Evolutionary conservation across 1,284 basidiomycete genomes (phyloP).

Genomic region (Xerocomus amazonicus): DNA sequence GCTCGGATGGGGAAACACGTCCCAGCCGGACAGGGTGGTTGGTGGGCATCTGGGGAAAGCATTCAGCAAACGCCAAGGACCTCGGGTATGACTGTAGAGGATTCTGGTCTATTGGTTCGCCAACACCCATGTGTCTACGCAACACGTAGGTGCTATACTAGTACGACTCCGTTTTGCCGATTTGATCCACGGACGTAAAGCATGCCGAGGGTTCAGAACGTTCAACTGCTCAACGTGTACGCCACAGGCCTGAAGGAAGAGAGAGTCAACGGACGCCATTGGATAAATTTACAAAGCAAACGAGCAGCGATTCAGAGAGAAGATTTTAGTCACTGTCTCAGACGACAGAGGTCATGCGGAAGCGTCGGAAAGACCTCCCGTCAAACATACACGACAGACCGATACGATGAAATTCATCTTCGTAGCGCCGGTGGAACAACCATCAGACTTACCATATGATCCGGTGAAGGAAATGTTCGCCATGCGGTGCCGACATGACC

Average conservation of each 20-base stretch:
- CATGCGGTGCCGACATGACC: no score
- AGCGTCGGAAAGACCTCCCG: constrained; percentile 30
- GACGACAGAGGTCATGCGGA: constrained; percentile 22
- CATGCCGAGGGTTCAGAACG: neutral
- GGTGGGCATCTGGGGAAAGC: no score
- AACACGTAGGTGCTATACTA: neutral
- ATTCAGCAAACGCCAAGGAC: no score
- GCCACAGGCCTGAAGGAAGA: constrained; percentile 1
- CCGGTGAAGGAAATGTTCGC: no score
- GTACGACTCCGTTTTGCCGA: neutral
- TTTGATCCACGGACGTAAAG: neutral
- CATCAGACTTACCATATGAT: constrained; percentile 11
- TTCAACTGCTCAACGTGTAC: neutral
- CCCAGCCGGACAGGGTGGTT: neutral
- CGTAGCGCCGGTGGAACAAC: no score
- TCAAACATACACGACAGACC: constrained; percentile 11
- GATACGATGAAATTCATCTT: constrained; percentile 27
- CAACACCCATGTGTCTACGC: neutral
- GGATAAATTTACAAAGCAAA: neutral
- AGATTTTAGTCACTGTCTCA: constrained; percentile 22
- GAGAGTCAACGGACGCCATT: constrained; percentile 13
- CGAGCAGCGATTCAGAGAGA: constrained; percentile 30
- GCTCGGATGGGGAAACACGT: constrained; percentile 13
- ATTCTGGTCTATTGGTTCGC: no score
- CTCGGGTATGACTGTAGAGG: no score